Conservation (phyloP, 2,329 filamentous ascomycete genomes). For the Cryphonectria naterciae region DNA sequence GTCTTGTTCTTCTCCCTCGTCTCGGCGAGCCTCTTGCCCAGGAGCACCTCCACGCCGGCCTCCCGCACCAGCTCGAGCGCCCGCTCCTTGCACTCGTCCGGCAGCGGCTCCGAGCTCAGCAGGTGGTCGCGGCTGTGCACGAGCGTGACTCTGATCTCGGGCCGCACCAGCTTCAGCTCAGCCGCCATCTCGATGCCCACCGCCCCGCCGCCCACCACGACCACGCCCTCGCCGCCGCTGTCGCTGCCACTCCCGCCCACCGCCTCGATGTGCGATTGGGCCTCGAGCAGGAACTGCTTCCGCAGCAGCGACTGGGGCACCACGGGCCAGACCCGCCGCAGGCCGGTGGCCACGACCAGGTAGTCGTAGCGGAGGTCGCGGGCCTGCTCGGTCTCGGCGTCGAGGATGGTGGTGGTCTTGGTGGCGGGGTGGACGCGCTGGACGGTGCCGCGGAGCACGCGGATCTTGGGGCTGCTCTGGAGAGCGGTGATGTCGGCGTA, state of each 20-base stretch:
- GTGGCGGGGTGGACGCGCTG: slow-evolving; percentile 60
- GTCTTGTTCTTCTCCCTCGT: slow-evolving; percentile 50
- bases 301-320: slow-evolving; percentile 69
- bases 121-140: slow-evolving; percentile 73
- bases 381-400: slow-evolving; percentile 48
- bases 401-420: slow-evolving; percentile 63
- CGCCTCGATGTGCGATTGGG: slow-evolving; percentile 60
- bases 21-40: slow-evolving; percentile 61
- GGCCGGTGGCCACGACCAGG: slow-evolving; percentile 72
- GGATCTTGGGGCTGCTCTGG: slow-evolving; percentile 60
- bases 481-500: slow-evolving; percentile 70
- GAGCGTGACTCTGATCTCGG: slow-evolving; percentile 69
- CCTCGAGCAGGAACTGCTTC: slow-evolving; percentile 67
- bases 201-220: slow-evolving; percentile 76
- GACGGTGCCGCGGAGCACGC: slow-evolving; percentile 68
- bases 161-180: slow-evolving; percentile 72
- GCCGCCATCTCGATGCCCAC: slow-evolving; percentile 83
- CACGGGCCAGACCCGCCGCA: slow-evolving; percentile 71
- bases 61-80: slow-evolving; percentile 63
- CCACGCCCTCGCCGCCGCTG: slow-evolving; percentile 58
- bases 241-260: slow-evolving; percentile 49
- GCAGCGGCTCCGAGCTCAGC: slow-evolving; percentile 73
- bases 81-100: slow-evolving; percentile 69
- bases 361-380: slow-evolving; percentile 68
- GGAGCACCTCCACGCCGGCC: slow-evolving; percentile 66